Evolutionary conservation across 2,329 filamentous ascomycete species (phyloP).

Genomic region (Acarospora socialis): DNA sequence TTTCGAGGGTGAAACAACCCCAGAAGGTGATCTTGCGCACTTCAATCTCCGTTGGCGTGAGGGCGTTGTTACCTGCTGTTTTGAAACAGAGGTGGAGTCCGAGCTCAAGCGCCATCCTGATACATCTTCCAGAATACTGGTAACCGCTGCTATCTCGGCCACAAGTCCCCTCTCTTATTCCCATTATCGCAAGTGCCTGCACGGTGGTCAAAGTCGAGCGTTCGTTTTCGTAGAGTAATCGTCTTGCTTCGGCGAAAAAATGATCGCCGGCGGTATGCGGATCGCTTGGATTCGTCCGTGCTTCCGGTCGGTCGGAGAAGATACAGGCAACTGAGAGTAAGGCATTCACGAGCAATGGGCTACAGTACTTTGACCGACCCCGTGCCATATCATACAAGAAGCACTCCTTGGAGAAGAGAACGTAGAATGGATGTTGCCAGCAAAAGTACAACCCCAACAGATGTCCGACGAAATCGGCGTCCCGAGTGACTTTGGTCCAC

Average conservation of each 20-base stretch:
- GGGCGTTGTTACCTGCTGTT: neutral
- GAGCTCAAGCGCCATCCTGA: slow-evolving; percentile 58
- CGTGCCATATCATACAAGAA: slow-evolving; percentile 52
- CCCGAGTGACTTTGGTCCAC: slow-evolving; percentile 50
- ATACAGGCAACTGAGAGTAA: slow-evolving; percentile 52
- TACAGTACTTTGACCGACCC: slow-evolving; percentile 51
- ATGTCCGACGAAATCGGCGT: slow-evolving; percentile 46
- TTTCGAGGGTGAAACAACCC: slow-evolving; percentile 37
- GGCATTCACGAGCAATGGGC: slow-evolving; percentile 50
- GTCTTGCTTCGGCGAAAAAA: slow-evolving; percentile 56
- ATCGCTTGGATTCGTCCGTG: slow-evolving; percentile 47
- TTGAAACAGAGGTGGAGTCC: slow-evolving; percentile 42
- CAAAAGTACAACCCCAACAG: slow-evolving; percentile 56
- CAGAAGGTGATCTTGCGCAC: slow-evolving; percentile 39
- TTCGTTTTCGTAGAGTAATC: slow-evolving; percentile 43
- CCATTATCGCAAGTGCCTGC: slow-evolving; percentile 64
- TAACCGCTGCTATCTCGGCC: slow-evolving; percentile 60
- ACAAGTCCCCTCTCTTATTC: slow-evolving; percentile 57
- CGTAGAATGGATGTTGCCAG: slow-evolving; percentile 64
- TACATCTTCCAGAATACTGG: slow-evolving; percentile 57
- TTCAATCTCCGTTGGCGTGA: slow-evolving; percentile 30
- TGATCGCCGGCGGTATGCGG: slow-evolving; percentile 55
- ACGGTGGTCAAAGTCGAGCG: slow-evolving; percentile 54
- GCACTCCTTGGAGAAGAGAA: slow-evolving; percentile 56
- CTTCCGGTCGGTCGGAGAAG: slow-evolving; percentile 51